A percentile compares a stretch with the other conserved stretches of the same genome.
Conservation (phyloP, 768 basidiomycete genomes). For the Suillus weaverae region DNA sequence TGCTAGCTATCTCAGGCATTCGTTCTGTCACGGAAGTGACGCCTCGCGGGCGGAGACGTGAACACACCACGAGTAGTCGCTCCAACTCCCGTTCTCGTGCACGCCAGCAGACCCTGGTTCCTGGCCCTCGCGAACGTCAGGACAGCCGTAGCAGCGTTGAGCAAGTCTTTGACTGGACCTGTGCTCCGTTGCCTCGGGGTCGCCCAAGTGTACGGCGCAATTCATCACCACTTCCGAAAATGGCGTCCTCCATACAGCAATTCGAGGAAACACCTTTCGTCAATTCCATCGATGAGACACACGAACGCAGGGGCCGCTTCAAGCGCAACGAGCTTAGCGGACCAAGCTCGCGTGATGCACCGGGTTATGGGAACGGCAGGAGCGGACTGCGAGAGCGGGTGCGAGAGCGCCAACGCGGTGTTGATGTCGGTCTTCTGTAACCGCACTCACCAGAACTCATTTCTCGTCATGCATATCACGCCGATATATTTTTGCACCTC, state of each 20-base stretch:
- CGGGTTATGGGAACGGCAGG: constrained; percentile 63
- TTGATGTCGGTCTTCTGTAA: constrained; percentile 26
- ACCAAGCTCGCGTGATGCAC: constrained; percentile 44
- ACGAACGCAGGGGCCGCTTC: constrained; percentile 52
- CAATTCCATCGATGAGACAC: constrained; percentile 18
- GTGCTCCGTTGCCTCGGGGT: constrained; percentile 40
- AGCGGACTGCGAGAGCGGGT: constrained; percentile 53
- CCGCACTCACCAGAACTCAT: neutral
- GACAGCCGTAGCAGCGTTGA: constrained; percentile 39
- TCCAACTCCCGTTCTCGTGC: constrained; percentile 45
- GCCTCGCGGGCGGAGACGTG: constrained; percentile 54
- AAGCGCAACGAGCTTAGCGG: constrained; percentile 55
- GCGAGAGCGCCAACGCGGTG: constrained; percentile 31
- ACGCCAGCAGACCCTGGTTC: constrained; percentile 19
- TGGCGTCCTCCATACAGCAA: constrained; percentile 38
- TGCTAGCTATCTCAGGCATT: constrained; percentile 35
- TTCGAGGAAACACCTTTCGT: constrained; percentile 33
- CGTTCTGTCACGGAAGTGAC: constrained; percentile 41
- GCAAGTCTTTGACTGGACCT: constrained; percentile 49
- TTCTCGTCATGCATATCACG: constrained; percentile 7
- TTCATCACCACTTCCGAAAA: constrained; percentile 58
- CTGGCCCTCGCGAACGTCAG: constrained; percentile 18
- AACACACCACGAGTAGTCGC: constrained; percentile 39
- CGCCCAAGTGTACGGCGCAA: constrained; percentile 52
- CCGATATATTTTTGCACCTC: constrained; percentile 9